Conservation (phyloP, 495 filamentous ascomycete species). For the Aspergillus sclerotiicarbonarius region DNA sequence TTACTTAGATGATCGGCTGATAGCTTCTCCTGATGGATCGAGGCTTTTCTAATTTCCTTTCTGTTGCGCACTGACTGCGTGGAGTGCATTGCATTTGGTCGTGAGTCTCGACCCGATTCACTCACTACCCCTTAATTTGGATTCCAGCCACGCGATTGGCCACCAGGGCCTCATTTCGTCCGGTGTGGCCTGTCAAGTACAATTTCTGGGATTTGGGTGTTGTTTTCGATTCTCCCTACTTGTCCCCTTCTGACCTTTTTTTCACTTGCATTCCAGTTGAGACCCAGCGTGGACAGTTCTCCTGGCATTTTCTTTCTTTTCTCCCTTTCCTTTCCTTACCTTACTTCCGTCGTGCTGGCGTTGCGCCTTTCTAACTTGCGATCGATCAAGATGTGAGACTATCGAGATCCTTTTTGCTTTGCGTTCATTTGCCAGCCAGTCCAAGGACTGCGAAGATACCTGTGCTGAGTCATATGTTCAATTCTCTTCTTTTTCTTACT, state of each 20-base stretch:
- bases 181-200: slow-evolving; percentile 13
- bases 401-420: slow-evolving; percentile 17
- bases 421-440: slow-evolving; percentile 24
- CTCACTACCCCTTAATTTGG: slow-evolving; percentile 4
- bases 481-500: slow-evolving; percentile 20
- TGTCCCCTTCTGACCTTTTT: slow-evolving; percentile 9
- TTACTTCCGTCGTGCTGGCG: slow-evolving; percentile 5
- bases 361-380: slow-evolving; percentile 3
- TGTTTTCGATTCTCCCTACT: slow-evolving; percentile 10
- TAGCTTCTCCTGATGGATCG: slow-evolving; percentile 6
- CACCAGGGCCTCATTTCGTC: slow-evolving; percentile 1
- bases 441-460: slow-evolving; percentile 43
- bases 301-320: slow-evolving; percentile 6
- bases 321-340: slow-evolving; percentile 12
- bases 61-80: slow-evolving; percentile 8
- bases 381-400: slow-evolving; percentile 18
- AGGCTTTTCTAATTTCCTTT: slow-evolving; percentile 6
- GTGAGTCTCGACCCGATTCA: slow-evolving; percentile 6
- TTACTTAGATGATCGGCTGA: slow-evolving; percentile 20
- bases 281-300: slow-evolving; percentile 7
- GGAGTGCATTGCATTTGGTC: slow-evolving; percentile 18
- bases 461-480: slow-evolving; percentile 28
- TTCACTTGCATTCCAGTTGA: slow-evolving; percentile 13
- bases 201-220: slow-evolving; percentile 21
- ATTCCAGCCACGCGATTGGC: slow-evolving; percentile 2